Base-by-base conservation (phyloP, 192 early-diverging fungal species). In the Lobosporangium transversale region DNA sequence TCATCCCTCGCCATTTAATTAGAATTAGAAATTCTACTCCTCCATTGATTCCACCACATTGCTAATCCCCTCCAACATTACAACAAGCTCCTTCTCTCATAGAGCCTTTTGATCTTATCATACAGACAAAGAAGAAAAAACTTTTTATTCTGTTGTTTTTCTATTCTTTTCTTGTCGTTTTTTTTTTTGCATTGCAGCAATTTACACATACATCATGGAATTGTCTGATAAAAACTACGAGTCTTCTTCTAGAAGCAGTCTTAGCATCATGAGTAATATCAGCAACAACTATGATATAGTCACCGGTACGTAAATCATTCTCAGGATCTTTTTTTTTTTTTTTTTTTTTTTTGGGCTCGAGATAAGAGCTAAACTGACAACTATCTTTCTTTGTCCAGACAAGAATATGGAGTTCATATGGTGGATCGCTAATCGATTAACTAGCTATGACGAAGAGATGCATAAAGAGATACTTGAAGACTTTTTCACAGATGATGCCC, bases 401-500 rank as follows among this genome's bases (percentile, higher is more conserved):
- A 71, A 50, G 52, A 75, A 66, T 31, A 75, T 66, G 63, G 63
- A 75, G 45, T 71, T 71, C 17, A 71, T 71, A 29, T 71, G 69
- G 69, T 71, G 69, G 69, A 62, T 71, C 43, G 69, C 69, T 35
- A 71, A 62, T 43, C 52, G 60, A 15, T 21, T 71, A 54, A 71
- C 69, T 45, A 71, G 69, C 23, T 87, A 85, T 20, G 80, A 83
- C 42, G 75, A 79, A 21, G 65, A 68, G 6, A 74, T 70, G 53
- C 75, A 83, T 30, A 87, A 83, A 33, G 62, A 78, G 3, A 78
- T 87, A 20, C 57, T 87, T 1, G 81, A 85, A 15, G 81, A 80
- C n/a, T 87, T 83, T 40, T 87, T 85, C 63, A 81, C 79, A 29
- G 55, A 64, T 29, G 84, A 82, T 40, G 86, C 84, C 18, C 57